Base-by-base conservation (phyloP, 352 stramenopile species). In the Phytophthora nicotianae region DNA sequence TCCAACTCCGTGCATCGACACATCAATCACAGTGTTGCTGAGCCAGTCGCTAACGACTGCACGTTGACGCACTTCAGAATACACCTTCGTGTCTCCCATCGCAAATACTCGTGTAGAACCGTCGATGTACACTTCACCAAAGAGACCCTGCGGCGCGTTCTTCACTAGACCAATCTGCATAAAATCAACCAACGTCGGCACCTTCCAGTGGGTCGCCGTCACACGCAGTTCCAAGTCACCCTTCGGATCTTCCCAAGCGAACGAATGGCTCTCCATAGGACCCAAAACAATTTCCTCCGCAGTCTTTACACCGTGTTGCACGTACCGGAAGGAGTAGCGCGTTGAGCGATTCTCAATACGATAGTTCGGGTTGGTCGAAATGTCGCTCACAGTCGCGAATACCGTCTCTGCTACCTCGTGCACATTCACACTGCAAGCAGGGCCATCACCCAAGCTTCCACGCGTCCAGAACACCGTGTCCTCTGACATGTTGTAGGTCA, bases 271-370 rank as follows among this genome's bases (percentile, higher is more conserved):
- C 56, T 89, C 72, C 20, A 91, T 62, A 9, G 88, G 88, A 3
- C 79, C 72, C 14, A 96, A 57, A 32, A 89, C 58, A 27, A 93
- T 66, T 21, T 93, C 83, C 33, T 96, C 83, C 0, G 81, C 69
- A 1, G 68, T 70, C 41, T 87, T 86, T 7, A 81, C 62, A 24
- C 68, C 73, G 27, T 81, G 66, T 37, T 96, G 88, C 3, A 86
- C 61, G 42, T 96, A 96, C n/a, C 80, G 70, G 58, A 95, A 89
- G 14, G 83, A 69, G 55, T 85, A 65, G 9, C 70, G 75, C 10
- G 78, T 90, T 33, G 84, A 96, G 2, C 88, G 84, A 58, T 96
- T 96, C 53, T 96, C 88, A 46, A 96, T 93, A 13, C 88, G 88
- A 49, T 94, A 93, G 16, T 74, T 81, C 13, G 88, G 86, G 0